These are phyloP conservation scores for Coemansia interrupta DNA, from an alignment of 192 early-diverging fungal genomes.

Conservation along the genomic window DNA sequence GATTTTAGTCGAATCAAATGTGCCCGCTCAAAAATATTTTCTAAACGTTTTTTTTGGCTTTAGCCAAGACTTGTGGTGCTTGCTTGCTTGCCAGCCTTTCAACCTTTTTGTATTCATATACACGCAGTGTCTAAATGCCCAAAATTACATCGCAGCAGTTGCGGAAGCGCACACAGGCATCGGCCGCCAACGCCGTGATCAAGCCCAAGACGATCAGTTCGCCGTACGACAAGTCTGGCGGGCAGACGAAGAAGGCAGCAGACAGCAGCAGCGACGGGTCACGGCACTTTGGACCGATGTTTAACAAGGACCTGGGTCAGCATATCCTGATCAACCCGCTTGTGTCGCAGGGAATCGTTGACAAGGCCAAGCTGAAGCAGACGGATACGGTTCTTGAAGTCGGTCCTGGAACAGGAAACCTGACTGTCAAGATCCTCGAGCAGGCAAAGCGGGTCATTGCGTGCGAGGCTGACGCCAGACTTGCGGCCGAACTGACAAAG, in stretches of 20 bases:
- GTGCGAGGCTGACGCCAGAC: constrained; percentile 93
- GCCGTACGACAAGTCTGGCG: constrained; percentile 34
- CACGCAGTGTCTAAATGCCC: constrained; percentile 28
- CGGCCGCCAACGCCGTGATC: constrained; percentile 33
- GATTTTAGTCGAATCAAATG: too few relatives aligned
- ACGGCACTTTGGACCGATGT: constrained; percentile 77
- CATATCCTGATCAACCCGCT: constrained; percentile 98
- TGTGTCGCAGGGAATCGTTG: constrained; percentile 92
- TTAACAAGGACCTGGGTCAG: constrained; percentile 96
- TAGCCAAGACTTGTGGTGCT: neutral
- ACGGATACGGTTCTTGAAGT: constrained; percentile 87
- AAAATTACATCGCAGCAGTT: constrained; percentile 54
- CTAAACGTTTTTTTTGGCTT: neutral
- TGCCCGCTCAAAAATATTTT: neutral
- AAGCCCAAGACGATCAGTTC: constrained; percentile 45
- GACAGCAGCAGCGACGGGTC: constrained; percentile 18
- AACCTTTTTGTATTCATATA: neutral
- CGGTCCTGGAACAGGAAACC: constrained; percentile 98
- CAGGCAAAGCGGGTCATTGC: constrained; percentile 91
- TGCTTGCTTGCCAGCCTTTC: neutral
- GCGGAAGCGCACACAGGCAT: constrained; percentile 48
- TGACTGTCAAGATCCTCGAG: constrained; percentile 90
- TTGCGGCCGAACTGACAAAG: constrained; percentile 94
- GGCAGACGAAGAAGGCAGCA: constrained; percentile 4
- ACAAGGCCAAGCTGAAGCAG: constrained; percentile 74